phyloP scores from a whole-genome alignment of 192 early-diverging fungal genomes.

The Borealophlyctis nickersoniae region DNA sequence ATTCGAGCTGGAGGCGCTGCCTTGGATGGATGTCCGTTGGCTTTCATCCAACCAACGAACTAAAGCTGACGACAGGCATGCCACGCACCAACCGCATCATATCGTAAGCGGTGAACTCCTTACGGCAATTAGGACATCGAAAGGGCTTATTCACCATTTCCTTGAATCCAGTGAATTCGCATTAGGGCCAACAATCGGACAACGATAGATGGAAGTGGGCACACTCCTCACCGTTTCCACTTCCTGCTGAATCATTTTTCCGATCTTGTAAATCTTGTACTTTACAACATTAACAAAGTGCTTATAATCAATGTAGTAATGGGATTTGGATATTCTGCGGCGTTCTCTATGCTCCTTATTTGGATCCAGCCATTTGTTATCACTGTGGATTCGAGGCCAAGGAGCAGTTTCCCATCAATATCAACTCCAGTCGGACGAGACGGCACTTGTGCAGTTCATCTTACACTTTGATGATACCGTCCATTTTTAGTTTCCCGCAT shows the following conservation, averaged over 20 bases:
- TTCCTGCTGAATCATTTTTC: conserved; percentile 39
- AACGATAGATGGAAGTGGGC: neutral
- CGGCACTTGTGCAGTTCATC: neutral
- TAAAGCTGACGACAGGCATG: neutral
- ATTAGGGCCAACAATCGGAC: conserved; percentile 1
- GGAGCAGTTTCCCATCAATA: neutral
- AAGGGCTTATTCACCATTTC: conserved; percentile 41
- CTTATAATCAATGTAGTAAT: conserved; percentile 88
- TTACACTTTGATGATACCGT: conserved; percentile 65
- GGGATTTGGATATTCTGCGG: conserved; percentile 24
- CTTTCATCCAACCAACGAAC: neutral
- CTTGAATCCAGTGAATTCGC: conserved; percentile 3
- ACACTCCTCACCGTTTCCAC: conserved; percentile 29
- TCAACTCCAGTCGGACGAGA: neutral
- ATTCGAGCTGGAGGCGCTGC: neutral
- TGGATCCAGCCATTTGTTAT: no score
- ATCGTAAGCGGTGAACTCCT: conserved; percentile 24
- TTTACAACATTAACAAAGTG: conserved; percentile 91
- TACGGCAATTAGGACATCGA: conserved; percentile 28
- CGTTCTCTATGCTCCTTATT: conserved; percentile 4
- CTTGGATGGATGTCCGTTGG: neutral
- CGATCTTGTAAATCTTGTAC: conserved; percentile 84
- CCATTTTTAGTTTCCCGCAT: conserved; percentile 74
- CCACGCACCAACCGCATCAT: conserved; percentile 16
- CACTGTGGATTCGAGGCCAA: neutral